Conservation (phyloP, 2,329 filamentous ascomycete genomes). For the Fusarium miscanthi region DNA sequence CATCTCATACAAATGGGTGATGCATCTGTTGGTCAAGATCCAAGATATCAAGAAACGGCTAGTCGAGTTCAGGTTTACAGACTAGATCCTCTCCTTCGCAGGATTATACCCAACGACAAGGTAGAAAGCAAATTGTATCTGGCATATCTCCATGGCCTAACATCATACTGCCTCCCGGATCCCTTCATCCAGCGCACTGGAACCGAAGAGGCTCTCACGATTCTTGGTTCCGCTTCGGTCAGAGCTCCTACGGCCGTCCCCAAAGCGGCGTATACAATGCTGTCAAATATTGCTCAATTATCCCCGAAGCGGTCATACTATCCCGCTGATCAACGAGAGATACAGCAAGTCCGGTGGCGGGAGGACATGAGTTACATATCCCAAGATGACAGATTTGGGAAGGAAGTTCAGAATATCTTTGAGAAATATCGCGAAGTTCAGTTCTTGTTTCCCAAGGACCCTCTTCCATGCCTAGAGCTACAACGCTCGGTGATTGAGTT, state of each 20-base stretch:
- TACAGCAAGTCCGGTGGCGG: conserved; percentile 62
- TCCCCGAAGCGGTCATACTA: conserved; percentile 57
- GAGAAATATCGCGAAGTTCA: background rate
- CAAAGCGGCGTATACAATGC: background rate
- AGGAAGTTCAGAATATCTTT: background rate
- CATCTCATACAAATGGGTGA: conserved; percentile 23
- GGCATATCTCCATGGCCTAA: conserved; percentile 64
- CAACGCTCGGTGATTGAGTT: background rate
- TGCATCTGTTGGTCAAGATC: background rate
- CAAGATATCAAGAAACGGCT: conserved; percentile 6
- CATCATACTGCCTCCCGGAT: conserved; percentile 63
- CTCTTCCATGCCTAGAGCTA: rapidly evolving
- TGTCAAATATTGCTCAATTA: background rate
- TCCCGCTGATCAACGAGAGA: conserved; percentile 51
- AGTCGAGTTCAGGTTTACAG: conserved; percentile 55
- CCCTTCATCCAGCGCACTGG: conserved; percentile 61
- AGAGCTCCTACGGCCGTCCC: conserved; percentile 45
- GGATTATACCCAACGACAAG: conserved; percentile 61
- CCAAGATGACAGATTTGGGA: conserved; percentile 57
- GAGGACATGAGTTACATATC: conserved; percentile 52
- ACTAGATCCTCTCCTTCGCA: conserved; percentile 61
- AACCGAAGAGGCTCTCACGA: conserved; percentile 63
- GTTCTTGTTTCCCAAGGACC: conserved; percentile 20
- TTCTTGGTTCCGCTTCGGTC: conserved; percentile 61
- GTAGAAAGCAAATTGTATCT: conserved; percentile 64